phyloP scores from a whole-genome alignment of 495 filamentous ascomycete species.

The Penicillium lividum region DNA sequence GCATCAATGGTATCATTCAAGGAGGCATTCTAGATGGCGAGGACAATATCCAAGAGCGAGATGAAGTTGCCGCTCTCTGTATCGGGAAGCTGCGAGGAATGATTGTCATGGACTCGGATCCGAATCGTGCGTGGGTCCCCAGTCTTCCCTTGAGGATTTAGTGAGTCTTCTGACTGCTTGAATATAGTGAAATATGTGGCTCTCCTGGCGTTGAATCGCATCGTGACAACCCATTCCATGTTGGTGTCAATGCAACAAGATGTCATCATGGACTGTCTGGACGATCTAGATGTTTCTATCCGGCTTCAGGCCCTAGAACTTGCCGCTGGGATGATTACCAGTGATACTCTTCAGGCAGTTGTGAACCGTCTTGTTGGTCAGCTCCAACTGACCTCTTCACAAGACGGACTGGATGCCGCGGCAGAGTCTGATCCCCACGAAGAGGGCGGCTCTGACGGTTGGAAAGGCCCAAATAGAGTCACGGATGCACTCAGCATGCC shows the following conservation, averaged over 20 bases:
- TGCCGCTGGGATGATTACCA: conserved; percentile 85
- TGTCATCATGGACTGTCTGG: conserved; percentile 92
- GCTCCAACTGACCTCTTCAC: conserved; percentile 52
- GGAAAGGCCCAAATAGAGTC: conserved; percentile 13
- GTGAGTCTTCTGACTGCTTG: conserved; percentile 1
- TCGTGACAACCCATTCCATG: conserved; percentile 83
- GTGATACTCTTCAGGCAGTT: conserved; percentile 76
- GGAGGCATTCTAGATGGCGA: conserved; percentile 85
- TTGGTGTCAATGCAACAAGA: conserved; percentile 90
- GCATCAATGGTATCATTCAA: conserved; percentile 97
- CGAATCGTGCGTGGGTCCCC: conserved; percentile 74
- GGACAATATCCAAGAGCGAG: conserved; percentile 72
- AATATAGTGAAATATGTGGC: conserved; percentile 91
- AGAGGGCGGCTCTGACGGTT: conserved; percentile 1
- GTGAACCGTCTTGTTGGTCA: conserved; percentile 86
- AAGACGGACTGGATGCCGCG: conserved; percentile 8
- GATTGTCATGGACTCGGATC: conserved; percentile 88
- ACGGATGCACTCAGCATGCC: conserved; percentile 54
- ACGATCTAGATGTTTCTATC: conserved; percentile 95
- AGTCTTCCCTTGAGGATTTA: neutral
- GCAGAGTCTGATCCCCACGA: neutral
- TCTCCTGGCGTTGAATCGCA: conserved; percentile 88
- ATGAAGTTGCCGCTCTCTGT: conserved; percentile 92
- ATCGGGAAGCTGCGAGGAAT: conserved; percentile 91
- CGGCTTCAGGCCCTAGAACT: conserved; percentile 89